These are phyloP conservation scores for Penicillium steckii DNA, from an alignment of 495 filamentous ascomycete species.

Conservation along the genomic window DNA sequence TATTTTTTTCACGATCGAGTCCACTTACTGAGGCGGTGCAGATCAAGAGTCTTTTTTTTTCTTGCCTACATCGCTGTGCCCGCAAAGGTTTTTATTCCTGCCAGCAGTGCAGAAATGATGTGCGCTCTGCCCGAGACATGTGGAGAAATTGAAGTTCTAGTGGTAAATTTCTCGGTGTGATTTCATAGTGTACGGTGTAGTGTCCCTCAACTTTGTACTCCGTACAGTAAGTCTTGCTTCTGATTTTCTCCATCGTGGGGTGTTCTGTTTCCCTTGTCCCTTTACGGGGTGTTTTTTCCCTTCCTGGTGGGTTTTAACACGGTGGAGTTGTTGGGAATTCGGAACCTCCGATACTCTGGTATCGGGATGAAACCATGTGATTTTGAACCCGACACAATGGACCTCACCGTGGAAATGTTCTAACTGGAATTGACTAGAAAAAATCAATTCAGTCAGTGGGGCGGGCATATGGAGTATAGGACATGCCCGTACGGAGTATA, in stretches of 20 bases:
- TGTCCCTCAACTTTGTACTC: too few species aligned
- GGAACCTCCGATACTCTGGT: not conserved
- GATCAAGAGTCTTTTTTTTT: not conserved
- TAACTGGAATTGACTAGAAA: not conserved
- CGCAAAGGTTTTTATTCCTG: too few species aligned
- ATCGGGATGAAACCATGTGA: not conserved
- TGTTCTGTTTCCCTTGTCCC: not conserved
- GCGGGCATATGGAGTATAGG: not conserved
- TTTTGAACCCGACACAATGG: not conserved
- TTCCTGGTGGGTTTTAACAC: not conserved
- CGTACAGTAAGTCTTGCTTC: not conserved
- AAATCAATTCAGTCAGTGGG: not conserved
- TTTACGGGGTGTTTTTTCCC: not conserved
- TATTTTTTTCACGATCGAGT: not conserved
- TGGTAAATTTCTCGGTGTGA: too few species aligned
- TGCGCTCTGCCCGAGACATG: not conserved
- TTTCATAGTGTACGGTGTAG: too few species aligned
- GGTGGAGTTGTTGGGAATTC: not conserved
- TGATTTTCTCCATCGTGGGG: not conserved
- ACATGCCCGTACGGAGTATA: too few species aligned
- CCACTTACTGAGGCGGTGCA: not conserved
- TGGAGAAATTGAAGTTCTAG: not conserved
- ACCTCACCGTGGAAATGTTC: not conserved
- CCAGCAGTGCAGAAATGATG: too few species aligned
- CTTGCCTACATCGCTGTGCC: not conserved